These are phyloP conservation scores for Larix kaempferi DNA, from an alignment of 75 land plant species.

Conservation along the genomic window DNA sequence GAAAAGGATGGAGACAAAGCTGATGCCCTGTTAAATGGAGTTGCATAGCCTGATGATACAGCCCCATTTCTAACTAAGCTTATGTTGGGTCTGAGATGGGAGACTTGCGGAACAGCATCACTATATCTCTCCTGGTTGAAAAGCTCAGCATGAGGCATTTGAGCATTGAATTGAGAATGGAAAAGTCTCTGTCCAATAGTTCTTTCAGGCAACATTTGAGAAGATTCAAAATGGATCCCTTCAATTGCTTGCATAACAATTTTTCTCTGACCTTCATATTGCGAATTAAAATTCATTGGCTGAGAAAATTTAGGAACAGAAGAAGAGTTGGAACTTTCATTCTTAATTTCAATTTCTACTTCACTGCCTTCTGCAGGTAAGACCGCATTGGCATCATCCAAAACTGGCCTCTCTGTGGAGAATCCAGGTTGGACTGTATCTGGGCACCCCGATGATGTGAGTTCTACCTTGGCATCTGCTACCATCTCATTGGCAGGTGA, in stretches of 20 bases:
- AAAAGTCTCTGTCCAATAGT: conserved; percentile 15
- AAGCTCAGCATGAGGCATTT: conserved; percentile 2
- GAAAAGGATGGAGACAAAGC: conserved; percentile 10
- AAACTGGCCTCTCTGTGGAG: neutral
- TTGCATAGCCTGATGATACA: conserved; percentile 5
- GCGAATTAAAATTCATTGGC: neutral
- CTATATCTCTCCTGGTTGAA: conserved; percentile 12
- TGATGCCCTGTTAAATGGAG: conserved; percentile 8
- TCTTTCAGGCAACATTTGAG: conserved; percentile 15
- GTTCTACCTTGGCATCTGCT: neutral
- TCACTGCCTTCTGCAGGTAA: neutral
- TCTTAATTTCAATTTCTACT: neutral
- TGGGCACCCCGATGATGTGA: conserved; percentile 1
- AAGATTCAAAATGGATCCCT: neutral
- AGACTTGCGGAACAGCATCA: neutral
- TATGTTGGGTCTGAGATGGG: neutral
- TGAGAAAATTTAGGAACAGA: neutral
- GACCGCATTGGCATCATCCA: neutral
- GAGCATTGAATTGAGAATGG: conserved; percentile 9
- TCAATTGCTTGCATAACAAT: neutral
- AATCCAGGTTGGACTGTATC: conserved; percentile 6
- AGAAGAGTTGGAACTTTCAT: conserved; percentile 24
- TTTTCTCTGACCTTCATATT: conserved; percentile 7
- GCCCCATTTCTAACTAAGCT: conserved; percentile 3
- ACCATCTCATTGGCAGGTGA: neutral